Conservation (phyloP, 1,139 yeast species). For the Debaryomyces udenii region DNA sequence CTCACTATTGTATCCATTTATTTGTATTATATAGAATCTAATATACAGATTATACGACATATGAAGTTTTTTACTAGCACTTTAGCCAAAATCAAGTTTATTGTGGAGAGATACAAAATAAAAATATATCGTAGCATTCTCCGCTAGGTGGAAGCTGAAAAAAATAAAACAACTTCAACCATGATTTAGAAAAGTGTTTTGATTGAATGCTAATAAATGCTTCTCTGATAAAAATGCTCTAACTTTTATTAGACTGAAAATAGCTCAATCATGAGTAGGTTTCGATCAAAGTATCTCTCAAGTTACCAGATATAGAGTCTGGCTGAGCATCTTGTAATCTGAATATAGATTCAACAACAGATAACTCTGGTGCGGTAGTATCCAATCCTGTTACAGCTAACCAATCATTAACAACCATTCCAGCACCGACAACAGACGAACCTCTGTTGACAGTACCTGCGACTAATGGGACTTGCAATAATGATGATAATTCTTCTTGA, state of each 20-base stretch:
- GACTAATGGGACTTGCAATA: slow-evolving; percentile 95
- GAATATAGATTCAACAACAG: slow-evolving; percentile 95
- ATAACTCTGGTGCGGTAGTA: slow-evolving; percentile 97
- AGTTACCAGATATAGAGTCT: slow-evolving; percentile 76
- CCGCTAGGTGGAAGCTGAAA: slow-evolving; percentile 3
- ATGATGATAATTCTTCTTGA: slow-evolving; percentile 94
- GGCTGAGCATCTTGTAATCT: slow-evolving; percentile 89
- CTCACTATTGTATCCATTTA: slow-evolving; percentile 6
- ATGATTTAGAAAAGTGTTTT: slow-evolving; percentile 7
- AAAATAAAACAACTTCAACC: slow-evolving; percentile 2
- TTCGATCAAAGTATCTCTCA: slow-evolving; percentile 90
- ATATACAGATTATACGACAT: slow-evolving; percentile 13
- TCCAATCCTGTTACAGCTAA: slow-evolving; percentile 95
- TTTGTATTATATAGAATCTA: slow-evolving; percentile 11
- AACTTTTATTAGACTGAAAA: neutral
- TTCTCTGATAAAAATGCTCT: neutral
- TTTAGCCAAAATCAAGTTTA: slow-evolving; percentile 3
- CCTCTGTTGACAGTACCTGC: slow-evolving; percentile 99
- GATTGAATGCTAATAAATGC: slow-evolving; percentile 7
- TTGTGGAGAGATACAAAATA: slow-evolving; percentile 3
- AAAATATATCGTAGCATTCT: slow-evolving; percentile 8
- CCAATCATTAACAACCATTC: slow-evolving; percentile 99
- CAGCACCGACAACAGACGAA: slow-evolving; percentile 96
- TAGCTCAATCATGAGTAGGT: slow-evolving; percentile 54
- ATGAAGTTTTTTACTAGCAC: slow-evolving; percentile 2